Conservation (phyloP, 148 eudicot species). For the Camellia granthamiana region DNA sequence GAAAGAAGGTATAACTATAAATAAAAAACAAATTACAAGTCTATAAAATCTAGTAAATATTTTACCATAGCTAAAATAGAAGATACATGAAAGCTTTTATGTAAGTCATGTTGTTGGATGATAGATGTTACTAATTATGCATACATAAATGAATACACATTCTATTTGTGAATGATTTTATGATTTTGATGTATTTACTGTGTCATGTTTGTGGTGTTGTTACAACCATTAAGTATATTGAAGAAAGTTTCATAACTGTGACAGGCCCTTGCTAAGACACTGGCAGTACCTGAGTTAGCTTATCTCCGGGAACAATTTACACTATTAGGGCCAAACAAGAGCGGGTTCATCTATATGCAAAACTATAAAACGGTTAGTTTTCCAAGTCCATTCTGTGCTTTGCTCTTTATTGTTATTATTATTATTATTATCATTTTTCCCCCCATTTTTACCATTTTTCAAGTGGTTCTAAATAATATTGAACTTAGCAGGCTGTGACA, state of each 20-base stretch:
- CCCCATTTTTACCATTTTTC: background rate
- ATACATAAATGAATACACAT: no score
- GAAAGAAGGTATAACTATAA: background rate
- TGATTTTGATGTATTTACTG: background rate
- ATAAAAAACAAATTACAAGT: background rate
- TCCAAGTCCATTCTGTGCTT: background rate
- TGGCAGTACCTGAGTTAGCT: slow-evolving; percentile 64
- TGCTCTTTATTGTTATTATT: background rate
- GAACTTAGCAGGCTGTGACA: slow-evolving; percentile 45
- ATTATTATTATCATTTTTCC: background rate
- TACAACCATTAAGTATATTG: background rate
- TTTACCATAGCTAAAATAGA: background rate
- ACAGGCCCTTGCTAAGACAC: slow-evolving; percentile 91
- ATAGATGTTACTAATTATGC: background rate
- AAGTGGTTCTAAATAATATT: slow-evolving; percentile 14
- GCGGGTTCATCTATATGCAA: slow-evolving; percentile 65
- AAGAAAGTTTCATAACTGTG: slow-evolving; percentile 8
- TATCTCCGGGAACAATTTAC: slow-evolving; percentile 85
- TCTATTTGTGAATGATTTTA: background rate
- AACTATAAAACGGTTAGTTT: slow-evolving; percentile 63
- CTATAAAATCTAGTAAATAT: background rate
- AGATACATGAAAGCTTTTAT: background rate
- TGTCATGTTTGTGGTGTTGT: background rate
- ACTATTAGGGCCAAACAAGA: slow-evolving; percentile 75
- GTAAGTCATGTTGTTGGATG: background rate